Conservation (phyloP, 108 stramenopile species). For the Schizochytrium sp. region DNA sequence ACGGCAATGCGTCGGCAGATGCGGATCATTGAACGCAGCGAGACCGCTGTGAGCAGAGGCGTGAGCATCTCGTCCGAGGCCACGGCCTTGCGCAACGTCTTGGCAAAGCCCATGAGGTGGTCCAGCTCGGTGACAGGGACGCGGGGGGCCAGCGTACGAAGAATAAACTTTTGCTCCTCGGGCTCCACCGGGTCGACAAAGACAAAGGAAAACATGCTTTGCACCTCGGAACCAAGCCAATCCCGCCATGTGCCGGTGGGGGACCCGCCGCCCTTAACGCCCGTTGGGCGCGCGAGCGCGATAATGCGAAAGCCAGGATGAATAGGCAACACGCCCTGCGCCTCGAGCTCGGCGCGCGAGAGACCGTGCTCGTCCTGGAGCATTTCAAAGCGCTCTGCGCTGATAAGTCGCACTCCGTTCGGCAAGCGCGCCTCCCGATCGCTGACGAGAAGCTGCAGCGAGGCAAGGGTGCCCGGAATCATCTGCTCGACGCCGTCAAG, state of each 20-base stretch:
- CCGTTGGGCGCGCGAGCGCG: not conserved
- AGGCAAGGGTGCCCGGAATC: slow-evolving; percentile 12
- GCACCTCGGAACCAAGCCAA: slow-evolving; percentile 17
- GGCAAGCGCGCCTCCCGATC: not conserved
- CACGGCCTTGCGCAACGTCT: not conserved
- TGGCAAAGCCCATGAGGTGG: not conserved
- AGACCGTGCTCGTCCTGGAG: not conserved
- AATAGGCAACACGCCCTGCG: not conserved
- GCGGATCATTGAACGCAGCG: slow-evolving; percentile 4
- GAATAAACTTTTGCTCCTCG: slow-evolving; percentile 10
- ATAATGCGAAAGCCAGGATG: slow-evolving; percentile 25
- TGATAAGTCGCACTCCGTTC: not conserved
- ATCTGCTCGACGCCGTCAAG: slow-evolving; percentile 75
- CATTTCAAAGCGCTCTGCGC: not conserved
- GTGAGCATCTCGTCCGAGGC: not conserved
- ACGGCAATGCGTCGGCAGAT: slow-evolving; percentile 11
- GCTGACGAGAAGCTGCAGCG: not conserved
- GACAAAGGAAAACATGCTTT: slow-evolving; percentile 18
- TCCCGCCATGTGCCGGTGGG: not conserved
- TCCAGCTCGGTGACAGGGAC: not conserved
- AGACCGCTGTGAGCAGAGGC: not conserved
- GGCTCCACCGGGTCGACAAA: not conserved
- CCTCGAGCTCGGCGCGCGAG: not conserved
- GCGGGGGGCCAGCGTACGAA: not conserved
- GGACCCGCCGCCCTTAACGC: not conserved